Evolutionary conservation across 2,329 filamentous ascomycete genomes (phyloP), one percentile per base, ranked within the genome.

Genomic region (Harringtonia lauricola): DNA sequence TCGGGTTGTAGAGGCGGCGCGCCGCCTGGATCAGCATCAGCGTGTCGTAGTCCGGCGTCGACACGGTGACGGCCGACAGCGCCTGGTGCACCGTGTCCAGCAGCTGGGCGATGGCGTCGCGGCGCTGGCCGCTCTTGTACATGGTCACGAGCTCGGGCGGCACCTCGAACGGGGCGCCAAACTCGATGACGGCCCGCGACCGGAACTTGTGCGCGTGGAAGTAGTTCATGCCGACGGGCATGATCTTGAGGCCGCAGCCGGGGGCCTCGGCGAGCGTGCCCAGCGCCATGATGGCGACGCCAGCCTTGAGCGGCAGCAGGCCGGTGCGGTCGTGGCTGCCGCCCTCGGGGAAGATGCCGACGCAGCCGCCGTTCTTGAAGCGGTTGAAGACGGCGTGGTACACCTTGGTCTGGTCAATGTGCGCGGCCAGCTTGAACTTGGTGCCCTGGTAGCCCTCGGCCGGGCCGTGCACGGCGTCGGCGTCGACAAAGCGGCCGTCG

Each of bases 161-260:
- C 10, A 96, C 80, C 52, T 94, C 85, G 49, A 96, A 81, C 0
- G 92, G 88, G 22, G 79, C 81, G 9, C 92, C 92, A 55, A 96
- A 98, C 59, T 98, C 92, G 47, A 96, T 81, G 5, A 98, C 90
- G 30, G 90, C 92, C 59, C 92, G 79, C 50, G 90, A 96, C 37
- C 90, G 83, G 64, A 98, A 98, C 62, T 96, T 98, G 72, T 98
- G 90, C 0, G 90, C 86, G 63, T 96, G 90, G 66, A 98, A 98
- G 64, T 98, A 98, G 64, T 98, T 98, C 90, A 98, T 95, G 55
- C 90, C 90, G 41, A 92, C 89, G 4, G 92, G 92, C 21, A 98
- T 86, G 54, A 98, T 95, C 63, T 89, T 94, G 49, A 98, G 70
- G 26, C 86, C 87, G 57, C 86, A 95, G 51, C 90, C 74, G 3